Conservation (phyloP, 202 grass and related monocot species). For the Musa balbisiana region DNA sequence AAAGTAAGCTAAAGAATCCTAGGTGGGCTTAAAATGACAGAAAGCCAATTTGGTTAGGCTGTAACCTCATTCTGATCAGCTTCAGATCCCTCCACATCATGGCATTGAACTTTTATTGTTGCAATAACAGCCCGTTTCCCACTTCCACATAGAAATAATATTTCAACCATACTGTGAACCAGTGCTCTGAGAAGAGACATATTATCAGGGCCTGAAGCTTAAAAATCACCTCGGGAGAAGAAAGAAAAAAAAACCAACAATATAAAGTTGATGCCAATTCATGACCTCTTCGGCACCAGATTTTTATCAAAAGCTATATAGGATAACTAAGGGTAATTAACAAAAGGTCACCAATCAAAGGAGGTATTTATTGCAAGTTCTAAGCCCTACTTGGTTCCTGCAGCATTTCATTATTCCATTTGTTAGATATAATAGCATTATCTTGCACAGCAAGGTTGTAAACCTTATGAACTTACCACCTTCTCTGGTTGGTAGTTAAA, state of each 20-base stretch:
- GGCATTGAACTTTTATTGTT: constrained; percentile 40
- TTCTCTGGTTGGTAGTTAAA: neutral
- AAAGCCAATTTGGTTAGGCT: neutral
- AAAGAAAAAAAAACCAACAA: neutral
- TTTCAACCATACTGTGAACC: constrained; percentile 95
- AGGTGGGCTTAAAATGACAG: neutral
- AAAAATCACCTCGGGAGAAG: neutral
- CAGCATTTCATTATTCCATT: neutral
- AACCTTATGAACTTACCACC: neutral
- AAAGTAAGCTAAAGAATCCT: neutral
- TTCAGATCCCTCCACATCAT: constrained; percentile 41
- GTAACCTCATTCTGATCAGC: constrained; percentile 34
- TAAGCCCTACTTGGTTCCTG: neutral
- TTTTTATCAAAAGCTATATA: neutral
- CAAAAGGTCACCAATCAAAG: neutral
- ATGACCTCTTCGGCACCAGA: neutral
- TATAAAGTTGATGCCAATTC: neutral
- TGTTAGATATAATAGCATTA: neutral
- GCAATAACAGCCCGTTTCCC: constrained; percentile 56
- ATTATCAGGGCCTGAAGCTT: neutral
- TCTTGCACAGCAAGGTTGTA: neutral
- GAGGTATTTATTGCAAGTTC: neutral
- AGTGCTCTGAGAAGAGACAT: constrained; percentile 60
- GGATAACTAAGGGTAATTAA: neutral
- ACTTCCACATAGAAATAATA: constrained; percentile 87